Evolutionary conservation across 2,329 filamentous ascomycete species (phyloP).

Genomic region (Kalaharituber pfeilii): DNA sequence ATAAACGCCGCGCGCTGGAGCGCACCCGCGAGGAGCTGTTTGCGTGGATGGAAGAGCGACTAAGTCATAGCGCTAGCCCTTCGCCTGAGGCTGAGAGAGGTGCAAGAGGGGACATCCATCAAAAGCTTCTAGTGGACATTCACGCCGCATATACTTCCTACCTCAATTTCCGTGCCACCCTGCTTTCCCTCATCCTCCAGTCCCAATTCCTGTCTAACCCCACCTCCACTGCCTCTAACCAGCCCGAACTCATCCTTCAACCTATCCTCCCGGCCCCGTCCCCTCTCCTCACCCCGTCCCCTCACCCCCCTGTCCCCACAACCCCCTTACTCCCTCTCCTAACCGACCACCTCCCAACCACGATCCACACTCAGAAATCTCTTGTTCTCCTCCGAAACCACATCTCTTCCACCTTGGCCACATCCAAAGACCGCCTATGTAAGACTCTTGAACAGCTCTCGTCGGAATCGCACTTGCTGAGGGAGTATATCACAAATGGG

Average conservation of each 20-base stretch:
- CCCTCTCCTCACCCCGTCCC: slow-evolving; percentile 3
- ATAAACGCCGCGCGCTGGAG: slow-evolving; percentile 10
- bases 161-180: slow-evolving; percentile 13
- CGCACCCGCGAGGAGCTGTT: slow-evolving; percentile 11
- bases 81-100: background rate
- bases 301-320: background rate
- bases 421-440: slow-evolving; percentile 4
- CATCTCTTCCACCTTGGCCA: slow-evolving; percentile 7
- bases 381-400: slow-evolving; percentile 11
- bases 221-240: slow-evolving; percentile 2
- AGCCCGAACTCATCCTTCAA: background rate
- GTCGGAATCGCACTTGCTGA: background rate
- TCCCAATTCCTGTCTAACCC: background rate
- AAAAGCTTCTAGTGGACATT: slow-evolving; percentile 2
- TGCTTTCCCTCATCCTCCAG: slow-evolving; percentile 4
- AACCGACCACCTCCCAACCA: slow-evolving; percentile 9
- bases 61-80: slow-evolving; percentile 4
- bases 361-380: slow-evolving; percentile 13
- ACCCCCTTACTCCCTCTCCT: background rate
- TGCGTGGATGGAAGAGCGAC: slow-evolving; percentile 11
- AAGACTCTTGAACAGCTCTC: slow-evolving; percentile 1
- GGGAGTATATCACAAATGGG: background rate
- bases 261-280: background rate
- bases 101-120: slow-evolving; percentile 2
- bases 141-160: slow-evolving; percentile 13